Percentiles rank a stretch among this genome's conserved stretches.
phyloP scores from a whole-genome alignment of 2,329 filamentous ascomycete genomes.

The Shiraia sp. region DNA sequence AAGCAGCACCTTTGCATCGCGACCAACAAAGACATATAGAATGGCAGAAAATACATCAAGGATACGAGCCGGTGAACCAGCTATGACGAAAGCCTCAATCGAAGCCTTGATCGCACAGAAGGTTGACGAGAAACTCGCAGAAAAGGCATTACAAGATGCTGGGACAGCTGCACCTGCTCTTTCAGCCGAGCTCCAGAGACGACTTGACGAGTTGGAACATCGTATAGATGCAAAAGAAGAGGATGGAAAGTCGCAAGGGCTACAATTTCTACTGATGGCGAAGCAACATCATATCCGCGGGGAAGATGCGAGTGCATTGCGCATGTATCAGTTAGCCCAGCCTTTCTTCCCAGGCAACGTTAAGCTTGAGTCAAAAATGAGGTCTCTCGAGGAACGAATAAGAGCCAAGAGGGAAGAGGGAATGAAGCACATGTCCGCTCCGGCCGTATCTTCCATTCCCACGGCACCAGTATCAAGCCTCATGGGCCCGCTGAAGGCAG shows the following conservation, averaged over 20 bases:
- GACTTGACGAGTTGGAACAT: conserved; percentile 82
- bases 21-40: conserved; percentile 47
- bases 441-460: conserved; percentile 18
- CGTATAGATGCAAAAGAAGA: conserved; percentile 75
- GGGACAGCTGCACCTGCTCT: conserved; percentile 56
- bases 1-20: conserved; percentile 37
- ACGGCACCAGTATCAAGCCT: conserved; percentile 29
- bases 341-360: conserved; percentile 85
- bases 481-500: conserved; percentile 41
- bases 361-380: conserved; percentile 67
- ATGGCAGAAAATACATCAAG: conserved; percentile 40
- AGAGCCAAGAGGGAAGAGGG: conserved; percentile 44
- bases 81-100: conserved; percentile 67
- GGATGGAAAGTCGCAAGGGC: conserved; percentile 76
- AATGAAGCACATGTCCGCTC: conserved; percentile 17
- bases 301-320: conserved; percentile 75
- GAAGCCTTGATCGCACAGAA: conserved; percentile 92
- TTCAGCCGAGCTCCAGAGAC: conserved; percentile 76
- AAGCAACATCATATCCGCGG: conserved; percentile 86
- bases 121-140: conserved; percentile 84
- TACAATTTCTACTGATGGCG: conserved; percentile 86
- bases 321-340: conserved; percentile 83
- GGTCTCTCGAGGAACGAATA: conserved; percentile 56
- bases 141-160: conserved; percentile 65
- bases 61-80: conserved; percentile 31